Evolutionary conservation across 2,329 filamentous ascomycete species (phyloP), one percentile per base, ranked within the genome.

Genomic region (Fusarium redolens): DNA sequence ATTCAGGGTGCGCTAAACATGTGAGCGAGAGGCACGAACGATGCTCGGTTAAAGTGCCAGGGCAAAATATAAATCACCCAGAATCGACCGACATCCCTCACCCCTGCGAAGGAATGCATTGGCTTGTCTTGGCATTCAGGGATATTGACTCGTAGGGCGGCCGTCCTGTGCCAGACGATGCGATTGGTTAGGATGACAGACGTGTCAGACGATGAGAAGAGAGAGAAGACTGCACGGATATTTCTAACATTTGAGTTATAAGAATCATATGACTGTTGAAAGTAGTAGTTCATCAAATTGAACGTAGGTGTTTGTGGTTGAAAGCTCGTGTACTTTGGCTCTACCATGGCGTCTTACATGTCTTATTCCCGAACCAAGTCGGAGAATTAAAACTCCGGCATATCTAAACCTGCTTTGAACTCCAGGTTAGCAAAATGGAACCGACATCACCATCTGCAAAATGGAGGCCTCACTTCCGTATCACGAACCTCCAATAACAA

Each of bases 401-500:
- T 13, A 10, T 47, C 35, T 22, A 30, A 28, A 37, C 30, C 40
- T 25, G 38, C 7, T 45, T 61, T 30, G 22, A 14, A 8, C 18
- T 31, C 20, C 31, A n/a, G n/a, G 14, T 22, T 22, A 40, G 14
- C 25, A 35, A 37, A 51, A 38, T n/a, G 47, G 10, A 20, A 13
- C 18, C 12, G 10, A 43, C 35, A 20, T 47, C 14, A 68, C 31
- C 11, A 5, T 14, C 11, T 1, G 10, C 31, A 41, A 10, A 18
- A 71, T 73, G 66, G 48, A 71, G 12, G 57, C 78, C 18, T 82
- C 81, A 22, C 78, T 86, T 7, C 83, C 89, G 0, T 93, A 93
- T 77, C 86, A 91, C 62, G 91, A 93, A 74, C 91, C 91, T 0
- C 80, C 80, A 1, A 90, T 93, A 22, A 71, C 82, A 13, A 86